phyloP scores from a whole-genome alignment of 2,329 filamentous ascomycete species.

The Leptographium flavum region DNA sequence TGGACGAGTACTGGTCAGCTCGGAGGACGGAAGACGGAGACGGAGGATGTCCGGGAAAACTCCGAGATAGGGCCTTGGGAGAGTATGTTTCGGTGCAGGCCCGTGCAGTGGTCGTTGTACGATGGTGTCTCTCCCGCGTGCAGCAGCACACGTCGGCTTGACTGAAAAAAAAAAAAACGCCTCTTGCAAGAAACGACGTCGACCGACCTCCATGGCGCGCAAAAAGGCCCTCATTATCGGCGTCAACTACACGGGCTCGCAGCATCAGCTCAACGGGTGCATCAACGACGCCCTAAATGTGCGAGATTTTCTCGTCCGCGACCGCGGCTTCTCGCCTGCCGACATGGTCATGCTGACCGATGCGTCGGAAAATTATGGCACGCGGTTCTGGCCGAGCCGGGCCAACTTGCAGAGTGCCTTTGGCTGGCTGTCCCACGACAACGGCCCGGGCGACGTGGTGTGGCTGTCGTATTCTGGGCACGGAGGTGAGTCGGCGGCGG shows the following conservation, averaged over 20 bases:
- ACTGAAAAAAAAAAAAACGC: too few relatives aligned
- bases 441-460: slow-evolving; percentile 32
- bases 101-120: too few relatives aligned
- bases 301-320: slow-evolving; percentile 21
- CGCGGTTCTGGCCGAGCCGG: slow-evolving; percentile 19
- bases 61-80: too few relatives aligned
- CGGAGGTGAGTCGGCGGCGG: slow-evolving; percentile 22
- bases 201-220: slow-evolving; percentile 7
- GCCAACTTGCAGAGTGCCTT: slow-evolving; percentile 32
- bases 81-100: too few relatives aligned
- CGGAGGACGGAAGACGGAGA: too few relatives aligned
- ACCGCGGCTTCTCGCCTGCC: slow-evolving; percentile 21
- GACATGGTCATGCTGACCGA: slow-evolving; percentile 24
- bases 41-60: too few relatives aligned
- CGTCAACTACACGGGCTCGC: slow-evolving; percentile 46
- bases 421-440: slow-evolving; percentile 37
- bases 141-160: too few relatives aligned
- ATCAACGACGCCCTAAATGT: slow-evolving; percentile 25
- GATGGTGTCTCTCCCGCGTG: too few relatives aligned
- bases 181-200: too few relatives aligned
- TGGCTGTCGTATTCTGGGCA: slow-evolving; percentile 48
- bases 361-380: slow-evolving; percentile 18
- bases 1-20: too few relatives aligned
- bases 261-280: slow-evolving; percentile 42
- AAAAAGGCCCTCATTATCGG: slow-evolving; percentile 26